Percentiles rank a stretch among this genome's conserved stretches.
These are phyloP conservation scores for Senna tora DNA, from an alignment of 306 rosid species.

Conservation along the genomic window DNA sequence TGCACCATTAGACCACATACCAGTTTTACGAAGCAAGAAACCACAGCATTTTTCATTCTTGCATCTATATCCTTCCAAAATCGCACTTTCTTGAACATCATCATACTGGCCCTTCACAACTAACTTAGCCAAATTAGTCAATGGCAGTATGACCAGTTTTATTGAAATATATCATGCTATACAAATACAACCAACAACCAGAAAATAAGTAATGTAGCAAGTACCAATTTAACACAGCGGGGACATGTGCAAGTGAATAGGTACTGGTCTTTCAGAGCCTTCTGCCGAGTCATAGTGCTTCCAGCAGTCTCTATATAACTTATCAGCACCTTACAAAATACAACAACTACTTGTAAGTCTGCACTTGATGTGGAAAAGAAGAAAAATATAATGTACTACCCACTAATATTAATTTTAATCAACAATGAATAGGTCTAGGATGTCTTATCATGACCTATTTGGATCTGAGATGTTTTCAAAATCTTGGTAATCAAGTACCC, in stretches of 20 bases:
- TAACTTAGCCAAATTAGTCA: constrained; percentile 47
- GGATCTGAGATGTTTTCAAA: neutral
- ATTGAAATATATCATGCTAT: constrained; percentile 26
- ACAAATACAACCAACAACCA: constrained; percentile 18
- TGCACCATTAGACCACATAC: constrained; percentile 49
- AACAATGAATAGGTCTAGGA: neutral
- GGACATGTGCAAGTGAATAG: constrained; percentile 77
- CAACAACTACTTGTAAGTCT: constrained; percentile 37
- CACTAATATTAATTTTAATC: constrained; percentile 25
- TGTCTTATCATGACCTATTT: constrained; percentile 13
- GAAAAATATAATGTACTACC: constrained; percentile 14
- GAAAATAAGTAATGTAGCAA: constrained; percentile 29
- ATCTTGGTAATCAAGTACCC: neutral
- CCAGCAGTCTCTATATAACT: constrained; percentile 92
- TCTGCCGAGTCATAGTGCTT: constrained; percentile 84
- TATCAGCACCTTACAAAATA: constrained; percentile 64
- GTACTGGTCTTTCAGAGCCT: constrained; percentile 82
- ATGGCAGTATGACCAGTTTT: constrained; percentile 30
- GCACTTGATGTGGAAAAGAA: constrained; percentile 33
- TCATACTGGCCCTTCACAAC: constrained; percentile 69
- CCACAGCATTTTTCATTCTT: constrained; percentile 70
- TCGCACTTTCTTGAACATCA: constrained; percentile 78
- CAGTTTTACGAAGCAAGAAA: constrained; percentile 73
- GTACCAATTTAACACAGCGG: constrained; percentile 77
- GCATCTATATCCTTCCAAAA: constrained; percentile 87